phyloP scores from a whole-genome alignment of 1,139 yeast species.

The Lodderomyces pseudojiufengensis region DNA sequence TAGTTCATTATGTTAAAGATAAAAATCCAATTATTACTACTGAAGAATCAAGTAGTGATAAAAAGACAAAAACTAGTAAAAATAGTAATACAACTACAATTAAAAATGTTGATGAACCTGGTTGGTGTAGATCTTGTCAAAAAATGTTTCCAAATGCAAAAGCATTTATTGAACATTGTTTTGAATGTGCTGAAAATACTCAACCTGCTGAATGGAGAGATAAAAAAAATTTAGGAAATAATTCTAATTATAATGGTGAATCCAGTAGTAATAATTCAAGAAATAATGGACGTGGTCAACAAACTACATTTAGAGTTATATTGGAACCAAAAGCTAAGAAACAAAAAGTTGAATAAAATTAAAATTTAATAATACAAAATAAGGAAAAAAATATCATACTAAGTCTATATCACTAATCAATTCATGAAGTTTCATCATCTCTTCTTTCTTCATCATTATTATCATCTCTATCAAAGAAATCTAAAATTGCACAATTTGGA shows the following conservation, averaged over 20 bases:
- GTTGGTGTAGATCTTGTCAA: conserved; percentile 65
- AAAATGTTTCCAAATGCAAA: conserved; percentile 54
- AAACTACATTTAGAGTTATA: conserved; percentile 11
- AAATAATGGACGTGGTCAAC: conserved; percentile 1
- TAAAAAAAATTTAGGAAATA: conserved; percentile 4
- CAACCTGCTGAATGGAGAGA: conserved; percentile 28
- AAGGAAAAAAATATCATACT: conserved; percentile 1
- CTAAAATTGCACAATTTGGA: conserved; percentile 83
- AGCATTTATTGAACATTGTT: conserved; percentile 63
- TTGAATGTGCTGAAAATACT: conserved; percentile 50
- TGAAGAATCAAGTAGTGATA: conserved; percentile 8
- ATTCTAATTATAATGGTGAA: not conserved
- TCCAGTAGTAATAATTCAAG: not conserved
- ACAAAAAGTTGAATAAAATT: not conserved
- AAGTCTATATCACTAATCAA: not conserved
- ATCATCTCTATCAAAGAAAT: conserved; percentile 37
- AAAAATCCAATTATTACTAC: conserved; percentile 21
- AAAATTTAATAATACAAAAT: conserved; percentile 2
- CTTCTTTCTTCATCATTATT: not conserved
- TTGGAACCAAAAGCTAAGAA: conserved; percentile 5
- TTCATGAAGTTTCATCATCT: not conserved
- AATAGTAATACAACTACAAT: not conserved
- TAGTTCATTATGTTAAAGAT: conserved; percentile 63
- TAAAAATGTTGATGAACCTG: conserved; percentile 41
- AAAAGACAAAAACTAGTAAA: conserved; percentile 5